Base-by-base conservation (phyloP, 148 eudicot species). In the Silene uniflora region DNA sequence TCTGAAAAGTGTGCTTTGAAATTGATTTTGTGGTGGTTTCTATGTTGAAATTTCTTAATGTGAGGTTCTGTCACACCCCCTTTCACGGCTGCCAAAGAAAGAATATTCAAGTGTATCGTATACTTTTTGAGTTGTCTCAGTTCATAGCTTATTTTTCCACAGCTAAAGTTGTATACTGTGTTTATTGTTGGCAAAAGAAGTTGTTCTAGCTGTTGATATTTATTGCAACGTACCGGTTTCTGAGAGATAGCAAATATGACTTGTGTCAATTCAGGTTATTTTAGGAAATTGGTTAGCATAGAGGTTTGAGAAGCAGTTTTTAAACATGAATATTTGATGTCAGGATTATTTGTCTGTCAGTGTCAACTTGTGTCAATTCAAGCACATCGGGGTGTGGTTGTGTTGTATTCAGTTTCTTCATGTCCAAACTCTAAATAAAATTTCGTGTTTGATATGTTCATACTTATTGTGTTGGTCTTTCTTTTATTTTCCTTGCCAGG, bases 401-500 rank as follows among this genome's bases (percentile, higher is more conserved):
- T 35, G 55, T 42, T 32, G n/a, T 71, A 29, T 39, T 27, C 14
- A 47, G 0, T 49, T 13, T 75, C 44, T 58, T 5, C 59, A 8
- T 46, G 70, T 58, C 18, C 19, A 39, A 23, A 14, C 25, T 68
- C 67, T 55, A 9, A 11, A 13, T 42, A 44, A 21, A 18, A 44
- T 10, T 63, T 58, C 52, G 18, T 60, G 18, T 46, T 29, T 47
- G 22, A 35, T 49, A 5, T 56, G 18, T 69, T 69, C 39, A 14
- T 49, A 29, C 42, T 67, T 29, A 1, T 22, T 75, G 22, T 29
- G 3, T 22, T 75, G 22, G 66, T 21, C 59, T 47, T 49, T 60
- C 29, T 54, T 21, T 78, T 12, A 80, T 71, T 13, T 73, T 55
- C 21, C 22, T 39, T 71, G 46, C 17, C 76, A 93, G 98, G 98